phyloP scores from a whole-genome alignment of 2,329 filamentous ascomycete genomes.

The Fusarium chuoi region DNA sequence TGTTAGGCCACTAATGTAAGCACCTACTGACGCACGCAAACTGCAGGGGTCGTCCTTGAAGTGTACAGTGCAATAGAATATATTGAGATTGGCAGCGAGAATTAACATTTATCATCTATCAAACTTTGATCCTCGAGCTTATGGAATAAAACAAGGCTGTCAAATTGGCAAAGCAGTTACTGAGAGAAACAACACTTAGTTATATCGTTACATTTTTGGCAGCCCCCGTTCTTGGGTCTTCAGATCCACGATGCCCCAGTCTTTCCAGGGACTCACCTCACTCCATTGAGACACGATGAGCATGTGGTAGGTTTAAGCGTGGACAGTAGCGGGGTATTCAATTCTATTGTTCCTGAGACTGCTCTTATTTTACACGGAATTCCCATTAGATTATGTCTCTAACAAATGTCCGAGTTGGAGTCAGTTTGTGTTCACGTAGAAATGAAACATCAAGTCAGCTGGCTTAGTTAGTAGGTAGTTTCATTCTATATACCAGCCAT shows the following conservation, averaged over 20 bases:
- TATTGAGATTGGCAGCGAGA: neutral
- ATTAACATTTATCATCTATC: neutral
- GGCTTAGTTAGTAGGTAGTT: too few species aligned
- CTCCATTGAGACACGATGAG: slow-evolving; percentile 4
- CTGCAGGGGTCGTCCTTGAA: slow-evolving; percentile 1
- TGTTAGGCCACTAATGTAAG: neutral
- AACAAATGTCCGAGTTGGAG: neutral
- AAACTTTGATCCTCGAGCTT: neutral
- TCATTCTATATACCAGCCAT: neutral
- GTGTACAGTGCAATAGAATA: neutral
- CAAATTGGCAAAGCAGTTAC: neutral
- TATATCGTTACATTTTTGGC: neutral
- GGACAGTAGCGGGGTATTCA: slow-evolving; percentile 7
- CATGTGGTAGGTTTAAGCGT: slow-evolving; percentile 9
- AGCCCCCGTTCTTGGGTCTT: slow-evolving; percentile 12
- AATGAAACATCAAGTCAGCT: neutral
- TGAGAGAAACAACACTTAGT: neutral
- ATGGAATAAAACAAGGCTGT: neutral
- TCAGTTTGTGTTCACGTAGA: neutral
- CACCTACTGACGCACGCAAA: slow-evolving; percentile 1
- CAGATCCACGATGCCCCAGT: slow-evolving; percentile 24
- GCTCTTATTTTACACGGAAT: neutral
- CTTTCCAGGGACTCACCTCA: slow-evolving; percentile 16
- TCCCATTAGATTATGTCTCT: neutral
- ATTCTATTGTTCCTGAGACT: neutral